Conservation (phyloP, 495 filamentous ascomycete genomes). For the Copromyces sp. region DNA sequence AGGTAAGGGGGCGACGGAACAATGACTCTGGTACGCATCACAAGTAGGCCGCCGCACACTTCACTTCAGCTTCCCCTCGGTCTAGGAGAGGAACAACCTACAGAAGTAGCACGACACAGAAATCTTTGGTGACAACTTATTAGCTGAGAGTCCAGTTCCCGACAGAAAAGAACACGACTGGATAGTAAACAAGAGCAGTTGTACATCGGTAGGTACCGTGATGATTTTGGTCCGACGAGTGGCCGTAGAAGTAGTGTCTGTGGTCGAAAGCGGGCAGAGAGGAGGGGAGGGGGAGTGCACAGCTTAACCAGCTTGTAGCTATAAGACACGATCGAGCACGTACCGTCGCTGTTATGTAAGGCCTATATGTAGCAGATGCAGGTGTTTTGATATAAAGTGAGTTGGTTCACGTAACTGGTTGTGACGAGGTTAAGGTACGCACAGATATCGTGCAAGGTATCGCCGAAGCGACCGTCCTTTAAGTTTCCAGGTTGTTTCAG, state of each 20-base stretch:
- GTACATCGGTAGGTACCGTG: background rate
- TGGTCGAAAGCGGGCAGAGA: background rate
- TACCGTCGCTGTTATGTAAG: background rate
- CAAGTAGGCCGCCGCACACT: background rate
- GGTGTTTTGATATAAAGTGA: background rate
- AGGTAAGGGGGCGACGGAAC: background rate
- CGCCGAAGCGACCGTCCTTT: background rate
- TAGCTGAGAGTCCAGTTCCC: background rate
- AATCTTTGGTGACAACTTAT: background rate
- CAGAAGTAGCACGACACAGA: background rate
- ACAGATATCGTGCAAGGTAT: background rate
- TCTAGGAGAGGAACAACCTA: background rate
- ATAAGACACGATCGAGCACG: background rate
- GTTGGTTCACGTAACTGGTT: background rate
- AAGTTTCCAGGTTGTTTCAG: background rate
- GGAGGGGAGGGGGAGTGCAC: background rate
- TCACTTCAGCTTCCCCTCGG: background rate
- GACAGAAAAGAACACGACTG: background rate
- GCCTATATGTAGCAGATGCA: background rate
- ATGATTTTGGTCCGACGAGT: background rate
- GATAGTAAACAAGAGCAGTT: background rate
- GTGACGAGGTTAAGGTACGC: background rate
- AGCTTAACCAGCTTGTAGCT: background rate
- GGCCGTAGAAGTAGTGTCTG: background rate
- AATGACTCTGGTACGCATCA: background rate